These are phyloP conservation scores for Microstegium vimineum DNA, from an alignment of 176 grass and related monocot genomes.

Conservation along the genomic window DNA sequence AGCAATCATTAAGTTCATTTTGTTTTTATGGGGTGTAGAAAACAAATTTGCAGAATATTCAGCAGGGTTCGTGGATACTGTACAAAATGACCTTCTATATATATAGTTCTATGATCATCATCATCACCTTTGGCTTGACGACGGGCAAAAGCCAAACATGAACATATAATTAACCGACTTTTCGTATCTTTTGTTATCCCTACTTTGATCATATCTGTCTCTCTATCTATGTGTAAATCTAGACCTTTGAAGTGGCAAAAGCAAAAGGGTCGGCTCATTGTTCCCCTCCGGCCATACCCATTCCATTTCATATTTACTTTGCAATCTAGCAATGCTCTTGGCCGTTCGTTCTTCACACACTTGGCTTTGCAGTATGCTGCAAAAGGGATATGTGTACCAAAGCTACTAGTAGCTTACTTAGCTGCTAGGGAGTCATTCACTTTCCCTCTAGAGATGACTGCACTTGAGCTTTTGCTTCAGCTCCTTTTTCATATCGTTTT, in stretches of 20 bases:
- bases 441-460: not conserved
- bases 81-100: slow-evolving; percentile 21
- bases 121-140: not conserved
- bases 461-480: slow-evolving; percentile 20
- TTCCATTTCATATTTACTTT: slow-evolving; percentile 32
- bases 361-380: slow-evolving; percentile 6
- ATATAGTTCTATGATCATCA: not conserved
- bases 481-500: not conserved
- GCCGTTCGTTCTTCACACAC: slow-evolving; percentile 19
- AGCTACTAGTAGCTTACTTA: not conserved
- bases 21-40: too few species aligned
- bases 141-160: slow-evolving; percentile 31
- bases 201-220: slow-evolving; percentile 44
- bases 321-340: slow-evolving; percentile 4
- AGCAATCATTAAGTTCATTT: not conserved
- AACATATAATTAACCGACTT: slow-evolving; percentile 28
- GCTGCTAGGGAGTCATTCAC: not conserved
- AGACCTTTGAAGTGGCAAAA: slow-evolving; percentile 45
- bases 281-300: slow-evolving; percentile 24
- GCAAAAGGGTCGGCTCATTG: slow-evolving; percentile 33
- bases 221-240: slow-evolving; percentile 52
- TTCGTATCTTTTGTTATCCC: not conserved
- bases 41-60: not conserved
- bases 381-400: slow-evolving; percentile 16
- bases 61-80: slow-evolving; percentile 6